phyloP scores from a whole-genome alignment of 2,329 filamentous ascomycete genomes.

The Blastomyces gilchristii region DNA sequence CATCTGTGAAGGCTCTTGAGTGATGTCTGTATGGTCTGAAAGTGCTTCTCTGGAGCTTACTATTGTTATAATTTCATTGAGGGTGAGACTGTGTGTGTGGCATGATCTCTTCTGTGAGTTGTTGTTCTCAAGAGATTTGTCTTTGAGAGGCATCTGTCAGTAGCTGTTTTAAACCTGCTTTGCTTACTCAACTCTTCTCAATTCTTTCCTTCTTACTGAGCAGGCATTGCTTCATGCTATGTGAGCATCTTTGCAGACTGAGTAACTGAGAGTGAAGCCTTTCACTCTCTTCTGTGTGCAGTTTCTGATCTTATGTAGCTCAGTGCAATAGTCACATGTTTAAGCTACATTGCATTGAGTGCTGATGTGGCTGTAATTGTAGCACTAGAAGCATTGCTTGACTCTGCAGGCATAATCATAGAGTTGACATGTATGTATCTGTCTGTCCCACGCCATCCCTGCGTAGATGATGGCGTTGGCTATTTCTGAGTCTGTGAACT shows the following conservation, averaged over 20 bases:
- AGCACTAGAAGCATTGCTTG: background rate
- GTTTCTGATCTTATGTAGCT: conserved; percentile 3
- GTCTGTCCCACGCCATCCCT: background rate
- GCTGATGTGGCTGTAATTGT: background rate
- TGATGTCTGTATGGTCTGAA: too few species aligned
- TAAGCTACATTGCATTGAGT: conserved; percentile 2
- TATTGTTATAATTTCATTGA: too few species aligned
- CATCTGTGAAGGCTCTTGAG: too few species aligned
- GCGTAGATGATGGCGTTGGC: conserved; percentile 4
- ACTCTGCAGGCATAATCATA: background rate
- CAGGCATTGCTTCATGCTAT: conserved; percentile 2
- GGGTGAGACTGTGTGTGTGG: background rate
- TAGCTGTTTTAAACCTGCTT: background rate
- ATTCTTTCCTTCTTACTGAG: background rate
- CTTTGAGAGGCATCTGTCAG: background rate
- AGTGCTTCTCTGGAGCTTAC: too few species aligned
- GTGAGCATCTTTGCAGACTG: background rate
- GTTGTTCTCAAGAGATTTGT: background rate
- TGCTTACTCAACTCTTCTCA: background rate
- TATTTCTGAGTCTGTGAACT: background rate
- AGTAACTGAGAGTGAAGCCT: background rate
- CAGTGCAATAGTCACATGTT: background rate
- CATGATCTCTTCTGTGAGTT: background rate
- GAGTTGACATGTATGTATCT: background rate
- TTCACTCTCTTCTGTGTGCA: background rate